Evolutionary conservation across 805 yeast genomes (phyloP), one percentile per base, ranked within the genome.

Genomic region (Maudiozyma turicensis): DNA sequence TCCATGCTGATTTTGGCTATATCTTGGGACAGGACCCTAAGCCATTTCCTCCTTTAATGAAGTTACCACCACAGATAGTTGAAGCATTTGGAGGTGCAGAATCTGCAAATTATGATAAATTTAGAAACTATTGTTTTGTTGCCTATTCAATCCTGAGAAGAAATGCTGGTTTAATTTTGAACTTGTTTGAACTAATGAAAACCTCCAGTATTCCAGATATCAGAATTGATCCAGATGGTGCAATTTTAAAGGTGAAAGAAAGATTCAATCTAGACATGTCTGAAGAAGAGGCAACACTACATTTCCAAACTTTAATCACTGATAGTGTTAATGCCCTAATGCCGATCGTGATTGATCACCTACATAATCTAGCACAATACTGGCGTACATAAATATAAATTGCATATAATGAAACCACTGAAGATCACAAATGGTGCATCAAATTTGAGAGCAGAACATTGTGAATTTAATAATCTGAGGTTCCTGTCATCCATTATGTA

Each of bases 41-140:
- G 64, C 98, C 98, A 11, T 93, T 93, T 68, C 98, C 99, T 11
- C 99, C 99, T 1, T 74, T 91, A 69, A 93, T 93, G 97, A 93
- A 93, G 61, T 71, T 93, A 38, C 99, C 99, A 0, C 93, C 93
- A 40, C 99, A 93, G 66, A 84, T 93, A 14, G 86, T 93, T 40
- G 99, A 93, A 55, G 98, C 97, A 0, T 93, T 93, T 88, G 99
- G 99, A 1, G 99, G 98, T 1, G 76, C 87, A 46, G 75, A 77
- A 53, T 88, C 91, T 46, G 85, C 84, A 41, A 90, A 91, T 64
- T 93, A 86, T 65, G 81, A 82, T 54, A 79, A 84, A 53, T 93
- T 93, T 69, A 78, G 95, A 59, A 86, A 87, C 64, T 90, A 90
- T 67, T 93, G 99, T 61, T 93, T 90, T 69, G 91, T 93, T 15